Percentiles rank a stretch among this genome's conserved stretches.
phyloP scores from a whole-genome alignment of 2,329 filamentous ascomycete genomes.

The Claviceps arundinis region DNA sequence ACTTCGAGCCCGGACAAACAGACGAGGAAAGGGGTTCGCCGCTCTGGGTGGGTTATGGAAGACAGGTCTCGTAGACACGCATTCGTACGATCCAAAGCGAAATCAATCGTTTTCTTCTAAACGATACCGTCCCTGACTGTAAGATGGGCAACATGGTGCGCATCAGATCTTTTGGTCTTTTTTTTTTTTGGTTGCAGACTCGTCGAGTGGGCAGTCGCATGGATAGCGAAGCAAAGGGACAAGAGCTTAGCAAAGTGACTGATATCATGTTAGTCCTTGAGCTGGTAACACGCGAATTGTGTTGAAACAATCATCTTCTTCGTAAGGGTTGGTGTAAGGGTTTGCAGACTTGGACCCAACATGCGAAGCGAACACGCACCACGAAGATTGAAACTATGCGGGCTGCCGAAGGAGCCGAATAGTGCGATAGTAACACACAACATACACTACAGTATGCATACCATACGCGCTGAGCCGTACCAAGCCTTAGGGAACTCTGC shows the following conservation, averaged over 20 bases:
- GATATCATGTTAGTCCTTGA: too few species aligned
- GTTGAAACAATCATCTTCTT: too few species aligned
- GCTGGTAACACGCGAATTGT: too few species aligned
- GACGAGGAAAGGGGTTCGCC: too few species aligned
- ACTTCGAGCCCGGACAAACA: background rate
- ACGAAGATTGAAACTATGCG: background rate
- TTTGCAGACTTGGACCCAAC: too few species aligned
- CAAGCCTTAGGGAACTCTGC: background rate
- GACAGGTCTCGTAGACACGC: background rate
- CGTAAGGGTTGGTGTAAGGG: too few species aligned
- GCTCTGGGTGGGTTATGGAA: background rate
- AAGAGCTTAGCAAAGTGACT: background rate
- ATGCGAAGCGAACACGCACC: background rate
- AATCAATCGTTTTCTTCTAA: background rate
- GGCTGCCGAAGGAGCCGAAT: background rate
- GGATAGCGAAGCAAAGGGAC: background rate
- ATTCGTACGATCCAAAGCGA: background rate
- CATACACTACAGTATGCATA: background rate
- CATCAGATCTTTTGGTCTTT: background rate
- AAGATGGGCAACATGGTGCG: background rate
- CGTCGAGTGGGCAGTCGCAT: too few species aligned
- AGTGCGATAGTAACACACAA: background rate
- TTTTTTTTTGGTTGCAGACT: too few species aligned
- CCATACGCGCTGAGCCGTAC: background rate
- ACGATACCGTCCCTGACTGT: background rate